phyloP scores from a whole-genome alignment of 441 rosid species.

The Rhodomyrtus psidioides region DNA sequence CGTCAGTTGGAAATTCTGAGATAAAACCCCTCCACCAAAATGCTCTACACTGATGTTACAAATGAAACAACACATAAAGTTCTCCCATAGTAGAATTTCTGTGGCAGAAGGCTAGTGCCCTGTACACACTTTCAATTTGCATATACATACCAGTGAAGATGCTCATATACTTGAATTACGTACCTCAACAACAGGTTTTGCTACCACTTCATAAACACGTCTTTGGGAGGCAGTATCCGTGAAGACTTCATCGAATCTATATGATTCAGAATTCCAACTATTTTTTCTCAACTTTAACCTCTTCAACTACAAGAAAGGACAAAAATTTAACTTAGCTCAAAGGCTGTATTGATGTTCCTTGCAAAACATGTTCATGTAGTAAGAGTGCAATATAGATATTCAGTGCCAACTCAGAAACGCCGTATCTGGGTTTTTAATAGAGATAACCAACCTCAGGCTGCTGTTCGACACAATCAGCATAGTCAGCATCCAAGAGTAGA shows the following conservation, averaged over 20 bases:
- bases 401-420: background rate
- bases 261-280: conserved; percentile 87
- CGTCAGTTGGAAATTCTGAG: background rate
- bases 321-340: background rate
- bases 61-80: background rate
- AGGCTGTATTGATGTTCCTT: background rate
- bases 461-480: conserved; percentile 73
- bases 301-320: conserved; percentile 42
- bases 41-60: background rate
- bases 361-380: background rate
- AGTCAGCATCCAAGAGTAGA: conserved; percentile 72
- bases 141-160: background rate
- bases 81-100: background rate
- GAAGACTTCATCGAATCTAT: conserved; percentile 75
- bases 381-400: background rate
- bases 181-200: conserved; percentile 93
- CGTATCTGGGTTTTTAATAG: background rate
- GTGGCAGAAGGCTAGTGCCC: background rate
- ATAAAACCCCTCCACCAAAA: background rate
- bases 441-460: conserved; percentile 63
- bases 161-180: background rate
- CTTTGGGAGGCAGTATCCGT: conserved; percentile 79
- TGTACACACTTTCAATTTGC: background rate
- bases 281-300: conserved; percentile 73
- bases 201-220: conserved; percentile 85